Conservation (phyloP, 164 flowering plant species). For the Magnolia kwangsiensis region DNA sequence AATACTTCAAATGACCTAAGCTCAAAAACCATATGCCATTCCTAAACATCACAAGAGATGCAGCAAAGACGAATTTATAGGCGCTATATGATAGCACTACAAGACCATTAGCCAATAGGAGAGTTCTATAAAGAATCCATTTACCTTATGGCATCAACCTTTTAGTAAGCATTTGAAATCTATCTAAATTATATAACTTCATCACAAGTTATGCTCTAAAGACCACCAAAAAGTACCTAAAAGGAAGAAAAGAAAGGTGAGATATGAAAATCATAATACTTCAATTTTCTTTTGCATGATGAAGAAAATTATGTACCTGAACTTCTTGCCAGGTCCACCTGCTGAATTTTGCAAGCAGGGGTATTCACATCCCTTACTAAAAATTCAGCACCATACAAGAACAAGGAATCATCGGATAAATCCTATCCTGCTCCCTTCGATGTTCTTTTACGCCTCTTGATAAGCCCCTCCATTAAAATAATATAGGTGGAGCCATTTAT, state of each 20-base stretch:
- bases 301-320: not conserved
- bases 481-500: conserved; percentile 50
- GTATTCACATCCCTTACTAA: not conserved
- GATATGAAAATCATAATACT: not conserved
- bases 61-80: no score
- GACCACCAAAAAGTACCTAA: not conserved
- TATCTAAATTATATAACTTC: not conserved
- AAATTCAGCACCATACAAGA: not conserved
- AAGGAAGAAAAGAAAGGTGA: not conserved
- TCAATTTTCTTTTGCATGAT: not conserved
- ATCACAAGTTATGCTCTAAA: not conserved
- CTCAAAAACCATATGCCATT: no score
- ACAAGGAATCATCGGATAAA: not conserved
- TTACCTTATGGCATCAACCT: not conserved
- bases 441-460: conserved; percentile 58
- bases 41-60: no score
- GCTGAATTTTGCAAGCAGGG: not conserved
- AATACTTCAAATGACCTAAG: no score
- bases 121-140: not conserved
- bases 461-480: conserved; percentile 58
- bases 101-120: no score
- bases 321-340: not conserved
- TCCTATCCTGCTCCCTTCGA: conserved; percentile 24
- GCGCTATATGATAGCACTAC: no score
- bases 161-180: not conserved